Percentiles rank a stretch among this genome's conserved stretches.
These are phyloP conservation scores for Amylocystis lapponica DNA, from an alignment of 768 basidiomycete species.

Conservation along the genomic window DNA sequence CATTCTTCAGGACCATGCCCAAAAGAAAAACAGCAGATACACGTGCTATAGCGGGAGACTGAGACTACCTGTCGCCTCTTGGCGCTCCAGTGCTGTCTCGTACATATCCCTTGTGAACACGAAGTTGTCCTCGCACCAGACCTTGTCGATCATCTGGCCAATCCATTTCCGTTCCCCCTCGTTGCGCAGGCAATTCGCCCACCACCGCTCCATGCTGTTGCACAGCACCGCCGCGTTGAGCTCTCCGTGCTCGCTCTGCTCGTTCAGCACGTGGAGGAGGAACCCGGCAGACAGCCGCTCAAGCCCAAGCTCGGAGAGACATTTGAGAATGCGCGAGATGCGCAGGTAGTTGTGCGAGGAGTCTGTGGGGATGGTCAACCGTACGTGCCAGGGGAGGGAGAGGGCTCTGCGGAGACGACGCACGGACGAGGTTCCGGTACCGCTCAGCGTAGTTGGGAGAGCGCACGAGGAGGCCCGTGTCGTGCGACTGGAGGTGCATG, in stretches of 20 bases:
- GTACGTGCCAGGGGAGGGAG: background rate
- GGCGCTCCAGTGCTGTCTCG: conserved; percentile 38
- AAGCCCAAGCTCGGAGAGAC: conserved; percentile 63
- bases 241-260: conserved; percentile 55
- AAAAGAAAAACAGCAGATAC: too few relatives aligned
- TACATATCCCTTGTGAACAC: conserved; percentile 58
- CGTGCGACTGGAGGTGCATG: conserved; percentile 53
- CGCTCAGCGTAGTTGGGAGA: conserved; percentile 45
- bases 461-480: conserved; percentile 57
- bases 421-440: conserved; percentile 62
- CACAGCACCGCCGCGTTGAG: conserved; percentile 43
- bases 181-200: conserved; percentile 68
- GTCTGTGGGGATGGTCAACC: conserved; percentile 29
- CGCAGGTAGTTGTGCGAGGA: conserved; percentile 73
- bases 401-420: conserved; percentile 25
- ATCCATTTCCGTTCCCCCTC: conserved; percentile 55
- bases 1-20: too few relatives aligned
- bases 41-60: background rate
- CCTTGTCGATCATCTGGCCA: conserved; percentile 40
- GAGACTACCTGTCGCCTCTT: conserved; percentile 33
- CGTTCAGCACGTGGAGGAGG: conserved; percentile 59
- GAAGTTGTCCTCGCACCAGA: conserved; percentile 35
- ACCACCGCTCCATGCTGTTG: conserved; percentile 72
- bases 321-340: conserved; percentile 73
- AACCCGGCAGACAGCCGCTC: conserved; percentile 62